These are phyloP conservation scores for Aspergillus sp. DNA, from an alignment of 2,329 filamentous ascomycete species.

Conservation along the genomic window DNA sequence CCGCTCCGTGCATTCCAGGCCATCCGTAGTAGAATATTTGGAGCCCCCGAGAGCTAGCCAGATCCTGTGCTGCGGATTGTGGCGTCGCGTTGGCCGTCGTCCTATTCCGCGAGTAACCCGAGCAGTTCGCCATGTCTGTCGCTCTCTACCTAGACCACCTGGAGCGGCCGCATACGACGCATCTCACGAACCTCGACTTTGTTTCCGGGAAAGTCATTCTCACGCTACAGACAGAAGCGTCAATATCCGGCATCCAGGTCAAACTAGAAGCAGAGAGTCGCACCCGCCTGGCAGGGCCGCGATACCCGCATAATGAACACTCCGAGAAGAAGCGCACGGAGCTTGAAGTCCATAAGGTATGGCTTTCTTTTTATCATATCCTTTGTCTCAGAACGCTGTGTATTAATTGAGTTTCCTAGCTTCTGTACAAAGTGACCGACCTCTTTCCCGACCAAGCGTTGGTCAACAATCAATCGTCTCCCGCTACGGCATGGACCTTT, in stretches of 20 bases:
- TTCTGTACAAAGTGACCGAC: slow-evolving; percentile 49
- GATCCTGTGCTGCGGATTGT: neutral
- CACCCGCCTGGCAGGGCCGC: slow-evolving; percentile 44
- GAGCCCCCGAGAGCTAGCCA: neutral
- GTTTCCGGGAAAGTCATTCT: slow-evolving; percentile 48
- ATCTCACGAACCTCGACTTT: slow-evolving; percentile 52
- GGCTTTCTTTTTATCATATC: slow-evolving; percentile 3
- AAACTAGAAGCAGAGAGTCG: slow-evolving; percentile 52
- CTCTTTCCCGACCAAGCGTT: slow-evolving; percentile 48
- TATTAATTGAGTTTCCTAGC: slow-evolving; percentile 19
- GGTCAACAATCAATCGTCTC: slow-evolving; percentile 32
- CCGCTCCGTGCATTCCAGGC: neutral
- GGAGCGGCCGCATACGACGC: slow-evolving; percentile 41
- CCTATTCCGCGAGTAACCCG: slow-evolving; percentile 3
- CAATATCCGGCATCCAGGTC: slow-evolving; percentile 48
- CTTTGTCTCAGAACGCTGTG: neutral
- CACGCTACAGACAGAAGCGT: slow-evolving; percentile 41
- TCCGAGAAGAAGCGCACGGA: slow-evolving; percentile 51
- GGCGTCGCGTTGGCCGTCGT: neutral
- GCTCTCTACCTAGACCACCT: slow-evolving; percentile 37
- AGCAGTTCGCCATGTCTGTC: slow-evolving; percentile 44
- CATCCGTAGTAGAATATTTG: neutral
- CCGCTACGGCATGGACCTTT: slow-evolving; percentile 44
- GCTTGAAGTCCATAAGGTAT: slow-evolving; percentile 51
- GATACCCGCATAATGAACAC: slow-evolving; percentile 40